Conservation (phyloP, 2,329 filamentous ascomycete species). For the Myriosclerotinia duriaeana region DNA sequence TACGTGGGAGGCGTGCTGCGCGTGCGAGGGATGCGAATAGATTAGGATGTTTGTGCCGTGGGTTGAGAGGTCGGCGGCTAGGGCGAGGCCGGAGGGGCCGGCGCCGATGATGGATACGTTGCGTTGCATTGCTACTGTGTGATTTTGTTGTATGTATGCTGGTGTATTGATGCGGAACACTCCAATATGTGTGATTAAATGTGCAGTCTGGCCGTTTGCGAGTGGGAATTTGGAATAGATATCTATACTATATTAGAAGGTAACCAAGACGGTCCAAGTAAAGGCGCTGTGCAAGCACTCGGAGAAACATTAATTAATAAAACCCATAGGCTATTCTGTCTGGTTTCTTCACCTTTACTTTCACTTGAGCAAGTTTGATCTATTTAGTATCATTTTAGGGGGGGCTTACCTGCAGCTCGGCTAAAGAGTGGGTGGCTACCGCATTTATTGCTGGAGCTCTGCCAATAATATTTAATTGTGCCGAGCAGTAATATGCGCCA, state of each 20-base stretch:
- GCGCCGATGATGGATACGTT: slow-evolving; percentile 27
- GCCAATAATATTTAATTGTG: too few species aligned
- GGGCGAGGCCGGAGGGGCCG: slow-evolving; percentile 25
- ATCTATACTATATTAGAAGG: neutral
- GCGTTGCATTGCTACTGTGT: slow-evolving; percentile 6
- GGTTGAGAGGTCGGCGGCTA: slow-evolving; percentile 25
- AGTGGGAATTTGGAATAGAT: neutral
- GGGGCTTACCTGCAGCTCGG: too few species aligned
- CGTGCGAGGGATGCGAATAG: slow-evolving; percentile 26
- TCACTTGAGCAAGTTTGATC: neutral
- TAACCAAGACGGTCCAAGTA: neutral
- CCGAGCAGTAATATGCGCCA: too few species aligned
- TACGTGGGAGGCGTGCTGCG: slow-evolving; percentile 17
- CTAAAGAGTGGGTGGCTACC: too few species aligned
- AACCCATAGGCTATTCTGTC: too few species aligned
- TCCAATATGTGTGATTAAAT: too few species aligned
- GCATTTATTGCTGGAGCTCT: too few species aligned
- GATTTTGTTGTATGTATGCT: too few species aligned
- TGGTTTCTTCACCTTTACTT: neutral
- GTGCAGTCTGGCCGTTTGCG: too few species aligned
- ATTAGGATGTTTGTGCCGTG: slow-evolving; percentile 23
- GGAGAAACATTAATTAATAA: neutral
- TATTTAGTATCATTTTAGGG: neutral
- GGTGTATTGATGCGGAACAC: too few species aligned
- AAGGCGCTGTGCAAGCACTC: neutral